Evolutionary conservation across 1,139 yeast species (phyloP), one percentile per base, ranked within the genome.

Genomic region (Schizosaccharomyces versatilis): DNA sequence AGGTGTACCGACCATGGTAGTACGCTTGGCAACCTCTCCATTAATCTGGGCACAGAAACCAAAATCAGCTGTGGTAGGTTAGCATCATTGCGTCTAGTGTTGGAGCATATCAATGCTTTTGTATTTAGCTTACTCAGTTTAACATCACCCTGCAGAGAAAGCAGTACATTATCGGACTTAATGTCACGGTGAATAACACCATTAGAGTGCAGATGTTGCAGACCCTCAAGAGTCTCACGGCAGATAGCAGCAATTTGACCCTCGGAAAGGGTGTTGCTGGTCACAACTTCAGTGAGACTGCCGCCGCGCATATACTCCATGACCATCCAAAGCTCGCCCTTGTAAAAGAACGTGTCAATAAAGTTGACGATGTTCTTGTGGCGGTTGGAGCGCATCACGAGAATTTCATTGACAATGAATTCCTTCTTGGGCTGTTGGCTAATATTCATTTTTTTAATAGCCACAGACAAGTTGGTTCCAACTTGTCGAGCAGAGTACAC

Each of bases 1-100:
- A 10, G 98, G 98, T 0, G 98, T 90, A 44, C 98, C 98, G 5
- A 88, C 98, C 96, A 90, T 86, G 0, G 98, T 90, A 8, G 96
- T 96, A 60, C 98, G 77, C 68, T 90, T 90, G 60, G 82, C 82
- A 69, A 93, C 79, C 66, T 85, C 90, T 60, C 84, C 94, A 1
- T 96, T 90, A 62, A 90, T 73, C 67, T 86, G 86, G 36, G 98
- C 98, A 70, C 98, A 90, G 71, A 90, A 90, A 0, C 98, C 98
- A 69, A 90, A 90, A 71, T 90, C 98, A 2, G 98, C 55, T 52
- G 24, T 9, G 24, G 12, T 2, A n/a, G 6, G 36, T 41, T 44
- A 54, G 47, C 19, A 41, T 8, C 36, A n/a, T 32, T 24, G 14
- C 6, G 2, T 40, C 6, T 15, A 40, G 6, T 40, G 9, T 15